Base-by-base conservation (phyloP, 352 stramenopile genomes). In the Phytophthora brassicae region DNA sequence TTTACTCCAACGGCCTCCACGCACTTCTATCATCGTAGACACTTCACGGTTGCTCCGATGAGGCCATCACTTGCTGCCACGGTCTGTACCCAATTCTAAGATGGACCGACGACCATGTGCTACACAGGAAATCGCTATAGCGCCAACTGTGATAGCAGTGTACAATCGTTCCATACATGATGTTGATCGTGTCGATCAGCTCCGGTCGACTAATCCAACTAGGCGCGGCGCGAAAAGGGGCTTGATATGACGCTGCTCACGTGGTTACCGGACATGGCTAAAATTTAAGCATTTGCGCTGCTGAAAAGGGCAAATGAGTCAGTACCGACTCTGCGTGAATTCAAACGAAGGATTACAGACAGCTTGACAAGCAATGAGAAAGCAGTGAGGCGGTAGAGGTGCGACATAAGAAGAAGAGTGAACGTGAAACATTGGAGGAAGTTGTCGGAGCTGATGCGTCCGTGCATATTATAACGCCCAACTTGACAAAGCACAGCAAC, bases 161-260 rank as follows among this genome's bases (percentile, higher is more conserved):
- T 64, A 64, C 38, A 64, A 64, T 14, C 36, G 13, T 7, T 49
- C 22, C 19, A 57, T 64, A 47, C 46, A 57, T 24, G 56, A 8
- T 1, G 56, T 64, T 1, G 56, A 64, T 20, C 26, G 47, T 6
- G 56, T 57, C 0, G 35, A 63, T 24, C 55, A 55, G 14, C 36
- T 50, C 0, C 46, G 45, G 5, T 9, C 20, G 6, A 55, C 54
- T 2, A 49, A 62, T 12, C 54, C 44, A 14, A 55, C 12, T 13
- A 13, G 43, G 3, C 29, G 42, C n/a, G n/a, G n/a, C n/a, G 44
- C 14, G 44, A 62, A 17, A 62, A 54, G 54, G 31, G 33, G 5
- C 33, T 62, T 5, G 24, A 46, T n/a, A 62, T 54, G 43, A 62
- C 31, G 1, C 23, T 49, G 2, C 49, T 55, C 7, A 55, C 35